Base-by-base conservation (phyloP, 495 filamentous ascomycete species). In the Neurospora terricola region DNA sequence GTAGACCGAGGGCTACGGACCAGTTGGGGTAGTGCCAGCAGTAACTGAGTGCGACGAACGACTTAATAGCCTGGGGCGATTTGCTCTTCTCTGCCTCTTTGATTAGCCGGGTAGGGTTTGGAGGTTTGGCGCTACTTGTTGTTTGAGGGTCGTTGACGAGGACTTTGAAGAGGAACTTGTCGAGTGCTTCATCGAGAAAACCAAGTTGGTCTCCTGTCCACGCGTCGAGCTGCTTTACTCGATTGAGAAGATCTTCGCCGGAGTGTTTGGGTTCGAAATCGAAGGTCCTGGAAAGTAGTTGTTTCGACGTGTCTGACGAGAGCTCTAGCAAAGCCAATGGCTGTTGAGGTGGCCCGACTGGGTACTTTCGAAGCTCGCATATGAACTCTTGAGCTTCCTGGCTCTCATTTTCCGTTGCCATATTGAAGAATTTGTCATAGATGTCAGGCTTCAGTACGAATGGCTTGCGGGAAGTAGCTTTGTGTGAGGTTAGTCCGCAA, bases 1-100 rank as follows among this genome's bases (percentile, higher is more conserved):
- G 34, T 5, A 70, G 37, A 11, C 69, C 69, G 37, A 70, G 69
- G 18, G 69, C 38, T 10, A 40, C 4, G n/a, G 6, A 6, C 69
- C 69, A 70, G 38, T 12, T 11, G 21, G 48, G 48, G 38, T 70
- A 70, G 69, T 70, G 38, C 69, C 69, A 70, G 27, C 69, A 70
- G 69, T 70, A 70, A 12, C 69, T 70, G 7, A 70, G 21, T 9
- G 37, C 37, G 18, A 70, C 37, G 21, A 39, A 70, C 3, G 69
- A 70, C 0, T 70, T 9, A 0, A 70, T 11, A 0, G 18, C 0
- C 45, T 23, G 1, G 1, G 9, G 7, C 6, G 6, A 1, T 45
- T 45, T 4, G 1, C 2, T 23, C 2, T 12, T 21, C 9, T 21
- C 8, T 0, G 4, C 14, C 8, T 54, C 45, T 4, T 12, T 59